These are phyloP conservation scores for Debaryomycetaceae sp. DNA, from an alignment of 1,139 yeast species.

Conservation along the genomic window DNA sequence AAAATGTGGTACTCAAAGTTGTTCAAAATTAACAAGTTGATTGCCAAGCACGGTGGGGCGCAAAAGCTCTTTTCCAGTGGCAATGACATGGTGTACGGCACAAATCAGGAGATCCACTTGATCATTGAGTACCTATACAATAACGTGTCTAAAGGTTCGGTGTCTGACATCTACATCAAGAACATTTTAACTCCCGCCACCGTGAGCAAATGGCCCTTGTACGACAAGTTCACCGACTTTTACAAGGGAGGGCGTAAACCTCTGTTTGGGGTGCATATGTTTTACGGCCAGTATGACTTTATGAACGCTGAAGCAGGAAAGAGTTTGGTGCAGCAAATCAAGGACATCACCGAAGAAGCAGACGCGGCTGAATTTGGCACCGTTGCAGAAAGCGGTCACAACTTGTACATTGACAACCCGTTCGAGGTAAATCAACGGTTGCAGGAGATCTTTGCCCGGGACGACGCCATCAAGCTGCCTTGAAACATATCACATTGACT, in stretches of 20 bases:
- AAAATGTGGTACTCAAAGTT: conserved; percentile 43
- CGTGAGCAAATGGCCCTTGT: conserved; percentile 70
- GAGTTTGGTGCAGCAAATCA: conserved; percentile 40
- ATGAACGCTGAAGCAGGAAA: conserved; percentile 78
- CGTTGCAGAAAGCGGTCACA: conserved; percentile 43
- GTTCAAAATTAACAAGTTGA: conserved; percentile 40
- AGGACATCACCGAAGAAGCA: conserved; percentile 12
- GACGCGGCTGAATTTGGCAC: conserved; percentile 18
- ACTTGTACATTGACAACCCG: conserved; percentile 44
- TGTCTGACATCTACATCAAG: conserved; percentile 64
- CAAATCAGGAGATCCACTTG: conserved; percentile 37
- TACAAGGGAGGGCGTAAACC: conserved; percentile 9
- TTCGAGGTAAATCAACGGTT: conserved; percentile 48
- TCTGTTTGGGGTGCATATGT: conserved; percentile 44
- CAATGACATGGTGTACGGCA: conserved; percentile 36
- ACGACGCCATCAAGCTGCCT: too few relatives aligned
- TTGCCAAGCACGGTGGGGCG: conserved; percentile 32
- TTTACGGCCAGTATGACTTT: conserved; percentile 84
- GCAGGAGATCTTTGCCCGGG: conserved; percentile 11
- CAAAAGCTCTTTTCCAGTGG: conserved; percentile 17
- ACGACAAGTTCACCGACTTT: conserved; percentile 51
- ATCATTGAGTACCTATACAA: conserved; percentile 58
- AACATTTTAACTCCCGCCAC: conserved; percentile 69
- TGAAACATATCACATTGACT: too few relatives aligned
- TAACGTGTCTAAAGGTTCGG: conserved; percentile 55